A percentile compares a stretch with the other conserved stretches of the same genome.
phyloP scores from a whole-genome alignment of 2,329 filamentous ascomycete genomes.

The Colletotrichum siamense region DNA sequence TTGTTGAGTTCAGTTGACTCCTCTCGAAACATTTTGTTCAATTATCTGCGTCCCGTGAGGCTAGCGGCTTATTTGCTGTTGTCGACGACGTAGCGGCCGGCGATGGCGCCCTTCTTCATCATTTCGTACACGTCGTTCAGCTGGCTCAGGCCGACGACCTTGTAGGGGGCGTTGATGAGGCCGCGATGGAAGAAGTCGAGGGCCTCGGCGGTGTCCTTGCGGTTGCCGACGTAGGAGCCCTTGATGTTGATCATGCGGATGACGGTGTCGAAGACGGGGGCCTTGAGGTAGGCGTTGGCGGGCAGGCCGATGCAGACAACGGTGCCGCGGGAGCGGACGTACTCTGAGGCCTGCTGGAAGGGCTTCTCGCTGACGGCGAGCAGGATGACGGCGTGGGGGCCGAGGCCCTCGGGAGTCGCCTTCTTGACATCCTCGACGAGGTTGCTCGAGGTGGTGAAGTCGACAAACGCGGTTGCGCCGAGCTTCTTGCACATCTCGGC shows the following conservation, averaged over 20 bases:
- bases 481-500: constrained; percentile 70
- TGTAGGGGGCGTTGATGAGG: constrained; percentile 86
- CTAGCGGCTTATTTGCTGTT: constrained; percentile 60
- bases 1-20: neutral
- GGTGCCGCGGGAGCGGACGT: constrained; percentile 81
- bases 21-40: neutral
- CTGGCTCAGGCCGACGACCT: constrained; percentile 81
- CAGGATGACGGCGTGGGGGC: constrained; percentile 86
- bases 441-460: constrained; percentile 79
- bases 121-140: constrained; percentile 81
- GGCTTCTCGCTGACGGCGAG: constrained; percentile 89
- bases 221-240: constrained; percentile 93
- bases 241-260: constrained; percentile 90
- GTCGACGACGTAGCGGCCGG: constrained; percentile 82
- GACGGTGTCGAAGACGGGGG: constrained; percentile 89
- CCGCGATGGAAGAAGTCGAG: constrained; percentile 88
- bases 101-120: constrained; percentile 74
- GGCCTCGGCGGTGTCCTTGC: constrained; percentile 85
- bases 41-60: neutral
- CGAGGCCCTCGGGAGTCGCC: constrained; percentile 79
- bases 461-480: constrained; percentile 77
- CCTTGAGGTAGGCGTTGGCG: constrained; percentile 77
- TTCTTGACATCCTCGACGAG: constrained; percentile 85
- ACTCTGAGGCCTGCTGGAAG: constrained; percentile 92
- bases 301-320: constrained; percentile 92